A percentile compares a stretch with the other conserved stretches of the same genome.
phyloP scores from a whole-genome alignment of 2,329 filamentous ascomycete species.

The Lachnellula subtilissima region DNA sequence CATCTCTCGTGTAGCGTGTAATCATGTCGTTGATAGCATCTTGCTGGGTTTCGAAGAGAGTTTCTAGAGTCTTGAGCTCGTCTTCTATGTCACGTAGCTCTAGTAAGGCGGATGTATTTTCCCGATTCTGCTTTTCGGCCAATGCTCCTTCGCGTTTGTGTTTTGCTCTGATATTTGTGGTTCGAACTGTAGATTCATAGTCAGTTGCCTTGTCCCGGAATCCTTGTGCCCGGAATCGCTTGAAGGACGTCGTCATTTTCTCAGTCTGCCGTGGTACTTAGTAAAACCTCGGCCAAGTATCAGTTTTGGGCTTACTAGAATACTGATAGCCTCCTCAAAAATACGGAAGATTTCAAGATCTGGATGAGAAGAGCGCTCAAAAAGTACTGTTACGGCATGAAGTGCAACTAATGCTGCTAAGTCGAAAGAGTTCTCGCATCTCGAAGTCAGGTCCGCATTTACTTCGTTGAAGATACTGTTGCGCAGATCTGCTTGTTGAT shows the following conservation, averaged over 20 bases:
- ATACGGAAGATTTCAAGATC: constrained; percentile 9
- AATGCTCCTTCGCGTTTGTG: constrained; percentile 4
- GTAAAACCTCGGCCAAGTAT: too few relatives aligned
- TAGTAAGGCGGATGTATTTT: constrained; percentile 10
- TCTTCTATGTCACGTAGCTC: constrained; percentile 11
- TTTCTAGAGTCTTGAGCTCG: constrained; percentile 8
- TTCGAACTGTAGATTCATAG: not conserved
- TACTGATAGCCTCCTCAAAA: constrained; percentile 13
- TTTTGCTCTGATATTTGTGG: constrained; percentile 5
- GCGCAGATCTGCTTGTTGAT: constrained; percentile 12
- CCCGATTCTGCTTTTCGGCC: constrained; percentile 8
- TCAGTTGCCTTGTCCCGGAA: constrained; percentile 5
- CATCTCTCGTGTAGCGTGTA: not conserved
- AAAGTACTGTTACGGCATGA: constrained; percentile 9
- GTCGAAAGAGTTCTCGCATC: constrained; percentile 12
- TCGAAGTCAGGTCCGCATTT: constrained; percentile 12
- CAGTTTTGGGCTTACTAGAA: not conserved
- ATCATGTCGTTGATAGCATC: constrained; percentile 2
- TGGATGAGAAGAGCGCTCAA: constrained; percentile 9
- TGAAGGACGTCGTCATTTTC: constrained; percentile 10
- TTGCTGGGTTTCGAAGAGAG: constrained; percentile 1
- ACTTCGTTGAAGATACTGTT: constrained; percentile 15
- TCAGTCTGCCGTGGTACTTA: constrained; percentile 1
- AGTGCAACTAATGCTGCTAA: constrained; percentile 10
- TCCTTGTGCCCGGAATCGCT: constrained; percentile 6